Percentiles rank a stretch among this genome's conserved stretches.
Conservation (phyloP, 805 yeast genomes). For the Candida manassasensis region DNA sequence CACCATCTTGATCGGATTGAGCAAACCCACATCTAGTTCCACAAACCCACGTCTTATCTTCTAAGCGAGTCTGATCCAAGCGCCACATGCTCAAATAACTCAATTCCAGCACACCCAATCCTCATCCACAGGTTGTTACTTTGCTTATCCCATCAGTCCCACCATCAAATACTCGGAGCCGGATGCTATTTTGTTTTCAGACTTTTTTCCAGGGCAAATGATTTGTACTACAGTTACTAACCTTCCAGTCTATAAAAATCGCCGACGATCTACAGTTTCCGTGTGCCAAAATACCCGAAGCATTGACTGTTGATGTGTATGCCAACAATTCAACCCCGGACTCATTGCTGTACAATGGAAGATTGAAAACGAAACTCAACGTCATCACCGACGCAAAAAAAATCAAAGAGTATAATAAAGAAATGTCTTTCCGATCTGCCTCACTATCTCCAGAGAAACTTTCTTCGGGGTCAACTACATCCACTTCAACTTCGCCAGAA, state of each 20-base stretch:
- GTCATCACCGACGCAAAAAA: slow-evolving; percentile 28
- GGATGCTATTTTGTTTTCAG: no score
- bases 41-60: no score
- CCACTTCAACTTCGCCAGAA: slow-evolving; percentile 9
- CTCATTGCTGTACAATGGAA: slow-evolving; percentile 22
- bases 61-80: no score
- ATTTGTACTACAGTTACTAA: no score
- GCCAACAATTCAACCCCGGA: slow-evolving; percentile 9
- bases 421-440: slow-evolving; percentile 1
- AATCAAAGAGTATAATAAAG: slow-evolving; percentile 15
- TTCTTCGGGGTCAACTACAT: slow-evolving; percentile 12
- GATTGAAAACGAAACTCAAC: slow-evolving; percentile 26
- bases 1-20: no score
- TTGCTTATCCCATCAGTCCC: no score
- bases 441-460: slow-evolving; percentile 1
- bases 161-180: no score
- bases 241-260: slow-evolving; percentile 24
- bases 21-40: no score
- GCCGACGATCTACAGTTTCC: slow-evolving; percentile 25
- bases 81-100: no score
- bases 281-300: slow-evolving; percentile 30
- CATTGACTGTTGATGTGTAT: slow-evolving; percentile 33
- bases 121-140: no score
- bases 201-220: no score
- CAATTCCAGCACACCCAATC: no score